Evolutionary conservation across 352 stramenopile species (phyloP), one percentile per base, ranked within the genome.

Genomic region (Phytophthora kernoviae): DNA sequence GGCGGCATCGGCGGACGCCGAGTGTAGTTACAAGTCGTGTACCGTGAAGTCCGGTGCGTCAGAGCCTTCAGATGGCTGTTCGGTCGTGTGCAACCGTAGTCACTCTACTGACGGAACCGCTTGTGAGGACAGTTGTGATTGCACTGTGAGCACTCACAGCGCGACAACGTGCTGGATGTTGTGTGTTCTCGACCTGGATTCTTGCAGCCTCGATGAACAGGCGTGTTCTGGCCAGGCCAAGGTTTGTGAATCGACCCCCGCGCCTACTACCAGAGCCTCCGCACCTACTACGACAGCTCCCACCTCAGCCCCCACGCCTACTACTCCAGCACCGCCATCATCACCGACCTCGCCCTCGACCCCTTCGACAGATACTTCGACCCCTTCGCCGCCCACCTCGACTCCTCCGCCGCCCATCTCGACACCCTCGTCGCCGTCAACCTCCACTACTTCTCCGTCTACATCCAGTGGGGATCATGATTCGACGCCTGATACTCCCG

Each of bases 111-210:
- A 81, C 27, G 32, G 58, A 0, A 40, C 39, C 4, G 34, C 27
- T 5, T 86, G 76, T 11, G 26, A 54, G 0, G 40, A 58, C 9
- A 69, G 43, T 20, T 82, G 77, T 39, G 39, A 55, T 14, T 82
- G 73, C 47, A 45, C 46, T 2, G 43, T 41, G 1, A 73, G 66
- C 44, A 26, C 60, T 0, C 51, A 73, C 44, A 62, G 61, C 11
- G 72, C 54, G 15, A 73, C 65, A 0, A 70, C 48, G 12, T 87
- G 77, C 52, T 87, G 77, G 77, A 80, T 87, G 71, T 55, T 87
- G 12, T 87, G 77, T n/a, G 77, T 87, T 6, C 36, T 67, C 41
- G 62, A 81, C 22, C 21, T 84, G 33, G 58, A 81, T 43, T 61
- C 48, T 20, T 83, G 76, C 43, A 43, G 34, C 17, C 45, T 58